These are phyloP conservation scores for Phytophthora cryptogea DNA, from an alignment of 352 stramenopile species.

Conservation along the genomic window DNA sequence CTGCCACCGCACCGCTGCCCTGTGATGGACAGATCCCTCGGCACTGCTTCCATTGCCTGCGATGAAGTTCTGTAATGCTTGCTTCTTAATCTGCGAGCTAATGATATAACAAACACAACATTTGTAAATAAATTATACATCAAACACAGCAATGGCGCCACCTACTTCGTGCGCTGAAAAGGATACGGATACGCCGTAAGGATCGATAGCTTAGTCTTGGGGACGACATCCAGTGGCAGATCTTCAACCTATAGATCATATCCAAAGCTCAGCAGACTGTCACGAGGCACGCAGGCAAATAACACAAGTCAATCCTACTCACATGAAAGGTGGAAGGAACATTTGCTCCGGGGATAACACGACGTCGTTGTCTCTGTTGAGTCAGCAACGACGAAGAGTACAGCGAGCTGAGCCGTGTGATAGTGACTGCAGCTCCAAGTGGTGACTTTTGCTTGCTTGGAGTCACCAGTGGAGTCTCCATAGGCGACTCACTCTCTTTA, in stretches of 20 bases:
- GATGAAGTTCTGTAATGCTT: constrained; percentile 42
- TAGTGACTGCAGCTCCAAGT: constrained; percentile 1
- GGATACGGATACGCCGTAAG: constrained; percentile 67
- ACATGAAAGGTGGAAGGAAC: constrained; percentile 35
- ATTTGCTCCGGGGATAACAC: constrained; percentile 16
- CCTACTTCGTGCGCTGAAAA: constrained; percentile 63
- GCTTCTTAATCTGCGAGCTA: constrained; percentile 43
- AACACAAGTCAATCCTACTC: constrained; percentile 1
- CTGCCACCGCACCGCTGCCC: constrained; percentile 58
- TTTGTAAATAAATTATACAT: constrained; percentile 1
- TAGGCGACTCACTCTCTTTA: neutral
- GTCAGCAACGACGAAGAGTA: constrained; percentile 35
- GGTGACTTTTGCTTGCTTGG: neutral
- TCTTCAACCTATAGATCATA: constrained; percentile 33
- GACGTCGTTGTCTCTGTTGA: constrained; percentile 22
- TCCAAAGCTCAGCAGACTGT: neutral
- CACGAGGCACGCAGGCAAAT: neutral
- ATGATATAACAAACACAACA: neutral
- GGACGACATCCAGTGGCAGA: constrained; percentile 63
- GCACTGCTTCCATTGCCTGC: neutral
- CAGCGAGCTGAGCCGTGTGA: constrained; percentile 39
- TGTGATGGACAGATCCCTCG: constrained; percentile 10
- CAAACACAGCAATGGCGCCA: constrained; percentile 1
- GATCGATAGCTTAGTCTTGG: constrained; percentile 62
- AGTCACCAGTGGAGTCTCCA: constrained; percentile 1